Conservation (phyloP, 441 rosid species). For the Eruca vesicaria region DNA sequence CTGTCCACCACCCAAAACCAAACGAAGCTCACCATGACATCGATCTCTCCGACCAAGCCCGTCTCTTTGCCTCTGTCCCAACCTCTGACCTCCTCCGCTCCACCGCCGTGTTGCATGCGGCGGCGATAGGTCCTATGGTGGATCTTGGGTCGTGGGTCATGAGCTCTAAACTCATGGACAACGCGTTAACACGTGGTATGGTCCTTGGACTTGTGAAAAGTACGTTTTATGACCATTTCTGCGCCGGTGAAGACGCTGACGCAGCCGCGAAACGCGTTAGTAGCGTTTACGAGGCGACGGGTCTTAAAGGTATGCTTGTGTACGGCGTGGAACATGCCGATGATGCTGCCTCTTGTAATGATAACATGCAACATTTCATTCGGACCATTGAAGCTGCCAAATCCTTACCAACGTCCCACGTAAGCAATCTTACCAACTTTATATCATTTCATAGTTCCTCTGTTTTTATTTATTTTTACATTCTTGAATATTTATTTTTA, state of each 20-base stretch:
- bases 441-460: background rate
- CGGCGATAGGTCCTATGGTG: conserved; percentile 57
- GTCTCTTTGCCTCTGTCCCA: conserved; percentile 51
- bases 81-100: conserved; percentile 55
- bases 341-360: conserved; percentile 57
- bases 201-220: conserved; percentile 40
- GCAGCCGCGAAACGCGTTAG: conserved; percentile 46
- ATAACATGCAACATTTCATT: conserved; percentile 55
- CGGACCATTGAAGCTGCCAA: conserved; percentile 51
- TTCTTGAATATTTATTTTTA: background rate
- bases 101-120: conserved; percentile 49
- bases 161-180: conserved; percentile 62
- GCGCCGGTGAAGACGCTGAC: conserved; percentile 60
- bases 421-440: conserved; percentile 34
- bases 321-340: conserved; percentile 69
- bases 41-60: conserved; percentile 52
- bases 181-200: conserved; percentile 36
- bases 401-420: conserved; percentile 62
- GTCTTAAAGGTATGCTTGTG: conserved; percentile 71
- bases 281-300: conserved; percentile 45
- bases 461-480: background rate
- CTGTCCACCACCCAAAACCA: conserved; percentile 27
- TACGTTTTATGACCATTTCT: conserved; percentile 75
- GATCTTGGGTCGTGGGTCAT: conserved; percentile 74
- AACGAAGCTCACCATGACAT: conserved; percentile 26